These are phyloP conservation scores for Paulownia fortunei DNA, from an alignment of 257 asterid species.

Conservation along the genomic window DNA sequence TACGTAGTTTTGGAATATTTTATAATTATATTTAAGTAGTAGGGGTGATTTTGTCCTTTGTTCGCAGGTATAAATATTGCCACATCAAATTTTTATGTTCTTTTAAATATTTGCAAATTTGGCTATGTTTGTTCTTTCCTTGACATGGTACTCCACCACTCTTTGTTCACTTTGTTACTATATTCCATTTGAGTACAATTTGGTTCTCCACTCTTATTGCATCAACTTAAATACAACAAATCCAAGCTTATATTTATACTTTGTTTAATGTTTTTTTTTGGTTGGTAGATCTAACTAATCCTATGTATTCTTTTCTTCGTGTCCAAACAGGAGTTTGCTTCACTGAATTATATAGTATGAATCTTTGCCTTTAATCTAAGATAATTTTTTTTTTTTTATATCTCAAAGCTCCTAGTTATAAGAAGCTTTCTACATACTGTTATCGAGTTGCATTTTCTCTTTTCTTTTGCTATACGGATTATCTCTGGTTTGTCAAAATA, in stretches of 20 bases:
- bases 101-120: background rate
- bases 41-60: background rate
- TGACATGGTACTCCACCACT: background rate
- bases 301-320: background rate
- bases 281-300: constrained; percentile 16
- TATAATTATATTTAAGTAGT: too few relatives aligned
- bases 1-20: too few relatives aligned
- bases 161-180: background rate
- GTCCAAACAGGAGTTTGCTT: constrained; percentile 10
- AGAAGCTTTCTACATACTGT: background rate
- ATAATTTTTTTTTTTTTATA: background rate
- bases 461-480: background rate
- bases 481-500: too few relatives aligned
- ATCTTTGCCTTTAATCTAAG: constrained; percentile 15
- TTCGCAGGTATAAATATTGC: background rate
- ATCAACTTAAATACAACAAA: background rate
- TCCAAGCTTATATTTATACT: background rate
- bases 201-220: background rate
- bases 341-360: background rate
- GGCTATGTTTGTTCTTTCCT: background rate
- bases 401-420: background rate
- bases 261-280: background rate
- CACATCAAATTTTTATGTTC: too few relatives aligned
- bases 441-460: too few relatives aligned
- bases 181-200: background rate